phyloP scores from a whole-genome alignment of 1,284 basidiomycete genomes.

The Apiotrichum brassicae region DNA sequence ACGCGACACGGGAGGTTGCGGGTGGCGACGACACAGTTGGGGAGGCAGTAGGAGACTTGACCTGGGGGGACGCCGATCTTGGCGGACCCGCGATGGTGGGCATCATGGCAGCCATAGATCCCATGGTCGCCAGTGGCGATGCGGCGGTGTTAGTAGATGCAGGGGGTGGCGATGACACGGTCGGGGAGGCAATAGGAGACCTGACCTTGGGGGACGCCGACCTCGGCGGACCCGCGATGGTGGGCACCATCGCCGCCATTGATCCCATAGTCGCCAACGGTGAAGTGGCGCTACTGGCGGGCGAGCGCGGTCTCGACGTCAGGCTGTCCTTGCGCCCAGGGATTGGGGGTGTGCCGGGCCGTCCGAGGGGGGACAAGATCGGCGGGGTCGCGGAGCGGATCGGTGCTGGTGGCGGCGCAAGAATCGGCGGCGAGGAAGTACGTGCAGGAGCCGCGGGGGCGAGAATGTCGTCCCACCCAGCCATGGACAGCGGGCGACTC shows the following conservation, averaged over 20 bases:
- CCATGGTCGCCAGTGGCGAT: background rate
- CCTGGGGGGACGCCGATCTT: no score
- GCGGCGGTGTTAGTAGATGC: no score
- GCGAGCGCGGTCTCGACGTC: background rate
- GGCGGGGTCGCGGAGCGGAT: background rate
- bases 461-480: constrained; percentile 28
- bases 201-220: no score
- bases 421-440: background rate
- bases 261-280: background rate
- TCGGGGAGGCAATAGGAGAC: background rate
- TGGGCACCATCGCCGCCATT: constrained; percentile 9
- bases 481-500: background rate
- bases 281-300: no score
- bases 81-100: constrained; percentile 6
- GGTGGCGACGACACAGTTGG: background rate
- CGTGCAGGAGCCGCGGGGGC: constrained; percentile 5
- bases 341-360: no score
- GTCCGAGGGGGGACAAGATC: no score
- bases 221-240: background rate
- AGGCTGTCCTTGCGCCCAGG: no score
- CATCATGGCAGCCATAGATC: constrained; percentile 7
- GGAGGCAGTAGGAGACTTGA: background rate
- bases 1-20: background rate
- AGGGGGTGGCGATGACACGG: background rate
- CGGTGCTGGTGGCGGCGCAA: background rate